A percentile compares a stretch with the other conserved stretches of the same genome.
Conservation (phyloP, 2,329 filamentous ascomycete species). For the Nigrograna mackinnonii region DNA sequence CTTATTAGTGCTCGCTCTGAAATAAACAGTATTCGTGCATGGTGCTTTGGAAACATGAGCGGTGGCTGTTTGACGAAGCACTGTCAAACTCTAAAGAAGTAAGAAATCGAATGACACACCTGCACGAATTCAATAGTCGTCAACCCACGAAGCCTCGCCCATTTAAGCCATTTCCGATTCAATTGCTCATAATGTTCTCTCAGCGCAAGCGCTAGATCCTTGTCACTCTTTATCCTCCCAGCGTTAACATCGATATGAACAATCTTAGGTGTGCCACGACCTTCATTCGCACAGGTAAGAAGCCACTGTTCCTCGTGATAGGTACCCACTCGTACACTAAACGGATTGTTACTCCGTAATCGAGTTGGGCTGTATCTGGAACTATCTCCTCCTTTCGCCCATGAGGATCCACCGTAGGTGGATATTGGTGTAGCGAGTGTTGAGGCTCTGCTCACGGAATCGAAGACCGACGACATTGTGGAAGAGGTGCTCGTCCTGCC, state of each 20-base stretch:
- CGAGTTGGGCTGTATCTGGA: slow-evolving; percentile 29
- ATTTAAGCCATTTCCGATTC: slow-evolving; percentile 34
- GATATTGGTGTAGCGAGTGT: slow-evolving; percentile 29
- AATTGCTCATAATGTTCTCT: slow-evolving; percentile 37
- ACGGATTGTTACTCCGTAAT: slow-evolving; percentile 22
- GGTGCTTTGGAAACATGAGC: neutral
- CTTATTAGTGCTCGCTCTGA: neutral
- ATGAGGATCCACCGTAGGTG: slow-evolving; percentile 26
- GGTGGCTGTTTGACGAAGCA: too few relatives aligned
- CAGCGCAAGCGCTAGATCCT: slow-evolving; percentile 37
- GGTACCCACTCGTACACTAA: slow-evolving; percentile 23
- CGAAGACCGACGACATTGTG: slow-evolving; percentile 31
- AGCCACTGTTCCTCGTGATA: slow-evolving; percentile 36
- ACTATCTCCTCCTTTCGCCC: slow-evolving; percentile 16
- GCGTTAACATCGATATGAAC: slow-evolving; percentile 40
- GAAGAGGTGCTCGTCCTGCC: slow-evolving; percentile 27
- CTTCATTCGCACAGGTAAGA: slow-evolving; percentile 43
- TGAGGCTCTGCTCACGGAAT: slow-evolving; percentile 25
- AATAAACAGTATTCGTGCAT: neutral
- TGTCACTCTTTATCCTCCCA: slow-evolving; percentile 35
- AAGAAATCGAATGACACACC: neutral
- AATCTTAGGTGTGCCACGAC: slow-evolving; percentile 39
- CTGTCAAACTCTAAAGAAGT: too few relatives aligned
- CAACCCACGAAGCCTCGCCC: slow-evolving; percentile 37
- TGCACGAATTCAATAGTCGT: slow-evolving; percentile 41